Evolutionary conservation across 148 eudicot genomes (phyloP).

Genomic region (Rhododendron mucronatum): DNA sequence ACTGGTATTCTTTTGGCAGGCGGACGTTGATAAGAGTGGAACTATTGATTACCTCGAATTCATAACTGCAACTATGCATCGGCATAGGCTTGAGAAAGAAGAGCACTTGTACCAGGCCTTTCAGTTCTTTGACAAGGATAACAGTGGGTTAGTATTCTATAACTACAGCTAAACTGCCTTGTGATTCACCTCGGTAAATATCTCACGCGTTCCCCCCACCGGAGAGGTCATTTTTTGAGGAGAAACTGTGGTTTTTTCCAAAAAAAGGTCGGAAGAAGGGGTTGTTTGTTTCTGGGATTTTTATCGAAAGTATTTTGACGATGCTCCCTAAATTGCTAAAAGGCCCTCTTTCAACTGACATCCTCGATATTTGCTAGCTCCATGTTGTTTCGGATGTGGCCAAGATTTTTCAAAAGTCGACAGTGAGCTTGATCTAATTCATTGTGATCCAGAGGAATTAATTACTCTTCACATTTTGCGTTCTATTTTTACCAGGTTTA

Average conservation of each 20-base stretch:
- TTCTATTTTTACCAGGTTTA: constrained; percentile 34
- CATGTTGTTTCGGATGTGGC: background rate
- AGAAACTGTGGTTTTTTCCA: background rate
- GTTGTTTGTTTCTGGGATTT: background rate
- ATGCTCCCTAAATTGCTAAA: background rate
- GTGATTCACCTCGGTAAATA: background rate
- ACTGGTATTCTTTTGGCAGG: constrained; percentile 30
- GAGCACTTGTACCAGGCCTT: constrained; percentile 76
- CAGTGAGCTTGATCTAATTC: background rate
- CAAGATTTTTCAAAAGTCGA: background rate
- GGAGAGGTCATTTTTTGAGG: background rate
- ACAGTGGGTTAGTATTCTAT: constrained; percentile 40
- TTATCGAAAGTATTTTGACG: background rate
- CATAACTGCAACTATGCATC: constrained; percentile 73
- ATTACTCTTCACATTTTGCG: background rate
- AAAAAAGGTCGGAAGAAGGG: background rate
- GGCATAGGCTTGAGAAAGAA: constrained; percentile 64
- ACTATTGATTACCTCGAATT: constrained; percentile 78
- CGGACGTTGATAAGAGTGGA: constrained; percentile 84
- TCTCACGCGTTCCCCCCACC: background rate
- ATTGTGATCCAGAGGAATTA: background rate
- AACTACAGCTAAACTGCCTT: background rate
- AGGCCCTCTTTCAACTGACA: no score
- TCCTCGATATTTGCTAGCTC: no score
- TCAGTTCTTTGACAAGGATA: constrained; percentile 72